phyloP scores from a whole-genome alignment of 148 eudicot species.

The Fagopyrum tataricum region DNA sequence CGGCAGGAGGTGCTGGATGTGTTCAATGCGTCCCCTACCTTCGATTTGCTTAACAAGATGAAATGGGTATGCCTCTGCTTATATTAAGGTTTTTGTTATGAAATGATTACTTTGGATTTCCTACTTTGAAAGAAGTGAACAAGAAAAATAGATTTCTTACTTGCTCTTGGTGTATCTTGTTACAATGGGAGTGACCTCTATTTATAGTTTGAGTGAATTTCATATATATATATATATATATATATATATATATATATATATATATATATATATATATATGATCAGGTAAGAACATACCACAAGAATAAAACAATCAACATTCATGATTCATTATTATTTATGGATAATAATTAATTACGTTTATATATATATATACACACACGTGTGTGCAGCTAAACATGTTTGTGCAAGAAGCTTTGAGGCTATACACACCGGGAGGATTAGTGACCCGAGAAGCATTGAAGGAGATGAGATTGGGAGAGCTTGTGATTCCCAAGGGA shows the following conservation, averaged over 20 bases:
- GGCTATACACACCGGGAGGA: constrained; percentile 50
- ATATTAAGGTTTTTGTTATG: no score
- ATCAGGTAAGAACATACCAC: no score
- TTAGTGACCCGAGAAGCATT: constrained; percentile 32
- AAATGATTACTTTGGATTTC: no score
- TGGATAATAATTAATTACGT: neutral
- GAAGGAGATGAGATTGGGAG: constrained; percentile 29
- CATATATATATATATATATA: no score
- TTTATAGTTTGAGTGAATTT: no score
- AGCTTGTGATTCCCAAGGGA: constrained; percentile 40
- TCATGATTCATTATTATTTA: neutral
- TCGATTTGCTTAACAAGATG: neutral
- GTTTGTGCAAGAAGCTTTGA: constrained; percentile 48
- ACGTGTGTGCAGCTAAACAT: constrained; percentile 32
- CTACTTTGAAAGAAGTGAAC: no score
- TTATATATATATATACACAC: neutral
- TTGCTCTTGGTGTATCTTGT: no score
- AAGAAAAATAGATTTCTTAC: no score
- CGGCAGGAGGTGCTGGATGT: constrained; percentile 29
- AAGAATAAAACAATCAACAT: no score
- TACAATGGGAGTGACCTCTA: no score
- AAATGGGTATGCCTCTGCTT: neutral
- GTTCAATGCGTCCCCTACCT: neutral
- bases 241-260: no score
- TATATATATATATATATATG: no score